Evolutionary conservation across 73 alveolate genomes (phyloP), one percentile per base, ranked within the genome.

Genomic region (Uronychia binucleata): DNA sequence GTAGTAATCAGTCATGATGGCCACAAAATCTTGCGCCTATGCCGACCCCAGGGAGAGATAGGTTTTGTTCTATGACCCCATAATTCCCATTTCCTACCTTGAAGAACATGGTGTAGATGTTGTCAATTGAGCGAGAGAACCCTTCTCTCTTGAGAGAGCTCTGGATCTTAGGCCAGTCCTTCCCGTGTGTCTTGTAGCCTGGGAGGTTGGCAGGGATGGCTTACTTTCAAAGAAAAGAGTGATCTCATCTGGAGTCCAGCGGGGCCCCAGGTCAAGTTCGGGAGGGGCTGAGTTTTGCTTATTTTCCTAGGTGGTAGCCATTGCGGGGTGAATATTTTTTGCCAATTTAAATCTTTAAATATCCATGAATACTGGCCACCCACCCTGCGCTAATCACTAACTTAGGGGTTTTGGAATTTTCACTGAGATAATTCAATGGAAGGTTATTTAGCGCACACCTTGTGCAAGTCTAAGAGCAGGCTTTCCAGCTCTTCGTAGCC

Each of bases 1-100:
- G 67, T 92, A 92, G 86, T 83, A 76, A 84, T 92, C 94, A 0
- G 91, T 83, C 86, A 92, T 81, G 35, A 92, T 88, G 8, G 97
- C 93, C 0, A 87, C 83, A 57, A 92, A 80, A 59, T 92, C 97
- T 27, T 83, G 26, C 26, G 94, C 91, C 5, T 86, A 76, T 25
- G 97, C 97, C 5, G 97, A 78, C 30, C 86, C 76, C 25, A 92
- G 84, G 34, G 74, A 58, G 27, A 88, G 82, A 58, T 88, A 92
- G 14, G 91, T 90, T 79, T 88, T 88, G 80, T 92, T 81, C 87
- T 83, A 76, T 29, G 27, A 31, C 31, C 26, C 28, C 46, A 84
- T 33, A 83, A 30, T 59, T 83, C 83, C 74, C 28, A 77, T 83
- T 28, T 19, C 60, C 35, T 88, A 87, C 86, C 82, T 82, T 79